phyloP scores from a whole-genome alignment of 1,139 yeast genomes.

The Taphrina pruni region DNA sequence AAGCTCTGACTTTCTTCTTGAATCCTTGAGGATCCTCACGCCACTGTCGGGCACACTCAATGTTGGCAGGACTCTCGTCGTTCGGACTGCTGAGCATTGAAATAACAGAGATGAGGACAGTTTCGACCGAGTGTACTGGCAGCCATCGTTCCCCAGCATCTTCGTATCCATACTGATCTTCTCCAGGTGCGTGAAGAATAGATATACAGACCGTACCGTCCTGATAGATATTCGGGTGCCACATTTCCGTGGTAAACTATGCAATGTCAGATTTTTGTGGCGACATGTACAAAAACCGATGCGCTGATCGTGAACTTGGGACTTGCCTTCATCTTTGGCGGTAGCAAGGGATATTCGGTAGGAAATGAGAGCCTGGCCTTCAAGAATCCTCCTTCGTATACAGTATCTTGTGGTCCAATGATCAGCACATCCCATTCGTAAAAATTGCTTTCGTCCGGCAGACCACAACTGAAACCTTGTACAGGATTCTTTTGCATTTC shows the following conservation, averaged over 20 bases:
- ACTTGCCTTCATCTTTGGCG: constrained; percentile 47
- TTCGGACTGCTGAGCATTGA: constrained; percentile 48
- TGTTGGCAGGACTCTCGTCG: constrained; percentile 48
- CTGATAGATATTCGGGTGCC: constrained; percentile 48
- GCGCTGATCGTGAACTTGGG: not conserved
- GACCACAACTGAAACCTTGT: constrained; percentile 48
- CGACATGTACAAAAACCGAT: not conserved
- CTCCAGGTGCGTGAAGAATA: constrained; percentile 48
- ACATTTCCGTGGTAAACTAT: constrained; percentile 47
- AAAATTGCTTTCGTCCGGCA: constrained; percentile 47
- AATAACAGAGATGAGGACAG: constrained; percentile 47
- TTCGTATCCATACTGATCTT: constrained; percentile 48
- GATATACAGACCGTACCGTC: constrained; percentile 48
- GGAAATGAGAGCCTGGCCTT: constrained; percentile 47
- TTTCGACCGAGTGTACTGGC: constrained; percentile 48
- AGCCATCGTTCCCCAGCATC: constrained; percentile 49
- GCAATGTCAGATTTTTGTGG: not conserved
- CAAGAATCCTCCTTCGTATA: constrained; percentile 48
- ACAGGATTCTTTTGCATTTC: constrained; percentile 44
- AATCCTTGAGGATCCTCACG: constrained; percentile 47
- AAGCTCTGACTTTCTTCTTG: constrained; percentile 47
- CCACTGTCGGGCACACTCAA: constrained; percentile 48
- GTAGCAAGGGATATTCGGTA: constrained; percentile 47
- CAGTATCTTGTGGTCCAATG: constrained; percentile 48
- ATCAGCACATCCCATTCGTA: constrained; percentile 48